A percentile compares a stretch with the other conserved stretches of the same genome.
Evolutionary conservation across 495 filamentous ascomycete genomes (phyloP).

Genomic region (Podospora didyma): DNA sequence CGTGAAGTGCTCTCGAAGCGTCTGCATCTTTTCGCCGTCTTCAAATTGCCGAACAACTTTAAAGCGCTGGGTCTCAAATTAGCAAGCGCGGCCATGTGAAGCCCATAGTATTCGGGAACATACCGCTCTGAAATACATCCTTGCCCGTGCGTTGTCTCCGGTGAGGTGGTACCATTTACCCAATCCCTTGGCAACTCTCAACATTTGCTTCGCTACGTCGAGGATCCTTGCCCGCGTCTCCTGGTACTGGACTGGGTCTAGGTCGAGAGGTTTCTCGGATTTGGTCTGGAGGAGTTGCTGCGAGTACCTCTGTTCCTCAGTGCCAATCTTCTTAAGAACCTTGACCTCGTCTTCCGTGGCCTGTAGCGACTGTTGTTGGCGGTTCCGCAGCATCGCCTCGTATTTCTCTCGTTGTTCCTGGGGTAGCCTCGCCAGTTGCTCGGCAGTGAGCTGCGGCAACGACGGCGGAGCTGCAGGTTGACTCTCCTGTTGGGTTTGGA

Average conservation of each 20-base stretch:
- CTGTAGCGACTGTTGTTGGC: background rate
- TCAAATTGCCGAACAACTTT: conserved; percentile 57
- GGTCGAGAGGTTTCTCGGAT: too few species aligned
- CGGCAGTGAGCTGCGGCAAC: conserved; percentile 29
- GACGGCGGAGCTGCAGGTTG: background rate
- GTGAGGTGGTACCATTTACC: conserved; percentile 39
- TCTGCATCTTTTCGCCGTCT: conserved; percentile 45
- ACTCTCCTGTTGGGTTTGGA: conserved; percentile 20
- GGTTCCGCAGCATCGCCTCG: background rate
- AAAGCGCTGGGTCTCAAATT: conserved; percentile 44
- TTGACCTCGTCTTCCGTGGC: background rate
- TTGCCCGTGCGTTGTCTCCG: conserved; percentile 39
- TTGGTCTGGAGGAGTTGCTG: conserved; percentile 13
- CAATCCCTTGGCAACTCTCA: conserved; percentile 31
- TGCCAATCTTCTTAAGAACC: conserved; percentile 28
- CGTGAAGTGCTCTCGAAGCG: conserved; percentile 49
- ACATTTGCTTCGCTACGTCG: conserved; percentile 24
- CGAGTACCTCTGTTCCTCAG: conserved; percentile 23
- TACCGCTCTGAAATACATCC: conserved; percentile 44
- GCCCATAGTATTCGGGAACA: conserved; percentile 14
- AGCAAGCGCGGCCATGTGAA: conserved; percentile 11
- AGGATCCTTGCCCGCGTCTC: conserved; percentile 31
- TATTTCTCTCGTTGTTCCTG: conserved; percentile 29
- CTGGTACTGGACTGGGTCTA: background rate
- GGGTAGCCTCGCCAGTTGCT: conserved; percentile 50